These are phyloP conservation scores for Xylaria cubensis DNA, from an alignment of 495 filamentous ascomycete species.

Conservation along the genomic window DNA sequence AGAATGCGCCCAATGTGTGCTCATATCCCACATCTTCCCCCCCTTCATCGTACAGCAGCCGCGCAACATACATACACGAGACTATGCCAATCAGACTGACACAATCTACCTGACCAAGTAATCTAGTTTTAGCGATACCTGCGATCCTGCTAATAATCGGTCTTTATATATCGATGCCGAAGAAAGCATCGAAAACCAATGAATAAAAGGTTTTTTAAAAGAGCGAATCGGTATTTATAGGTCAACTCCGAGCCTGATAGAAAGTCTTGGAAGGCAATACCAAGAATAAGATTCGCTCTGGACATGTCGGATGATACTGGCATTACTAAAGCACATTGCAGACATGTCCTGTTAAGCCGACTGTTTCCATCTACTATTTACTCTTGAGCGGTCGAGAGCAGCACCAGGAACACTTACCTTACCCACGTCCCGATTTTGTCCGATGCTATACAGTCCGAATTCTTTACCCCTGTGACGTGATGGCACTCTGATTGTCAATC, in stretches of 20 bases:
- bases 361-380: neutral
- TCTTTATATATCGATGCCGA: neutral
- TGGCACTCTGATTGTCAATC: neutral
- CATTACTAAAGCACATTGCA: neutral
- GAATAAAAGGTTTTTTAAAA: neutral
- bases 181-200: neutral
- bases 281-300: neutral
- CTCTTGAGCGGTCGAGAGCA: neutral
- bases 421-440: neutral
- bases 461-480: neutral
- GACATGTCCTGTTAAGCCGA: neutral
- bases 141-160: neutral
- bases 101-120: neutral
- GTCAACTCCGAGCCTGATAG: neutral
- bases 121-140: neutral
- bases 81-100: neutral
- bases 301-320: neutral
- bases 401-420: neutral
- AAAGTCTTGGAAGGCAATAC: constrained; percentile 1
- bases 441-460: neutral
- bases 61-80: neutral
- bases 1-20: neutral
- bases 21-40: neutral
- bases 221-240: neutral
- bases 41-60: neutral